Evolutionary conservation across 306 rosid genomes (phyloP), one percentile per base, ranked within the genome.

Genomic region (Prunus salicina): DNA sequence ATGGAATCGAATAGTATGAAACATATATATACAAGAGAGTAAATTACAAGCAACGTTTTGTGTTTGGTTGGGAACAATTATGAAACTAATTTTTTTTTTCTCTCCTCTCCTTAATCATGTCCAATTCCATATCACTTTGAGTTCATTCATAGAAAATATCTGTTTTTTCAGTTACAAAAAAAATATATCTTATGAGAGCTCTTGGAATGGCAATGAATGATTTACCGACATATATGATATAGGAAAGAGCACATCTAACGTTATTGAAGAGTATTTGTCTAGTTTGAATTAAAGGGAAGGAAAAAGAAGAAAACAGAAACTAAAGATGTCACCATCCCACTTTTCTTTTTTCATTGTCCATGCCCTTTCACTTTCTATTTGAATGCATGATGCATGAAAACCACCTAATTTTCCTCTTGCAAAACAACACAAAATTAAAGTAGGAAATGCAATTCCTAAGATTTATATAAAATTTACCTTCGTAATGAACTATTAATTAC

Each of bases 241-340:
- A 52, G 57, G 57, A 52, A 52, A 52, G 57, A 18, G n/a, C 19
- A 52, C 2, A 7, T 52, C 22, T 56, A 56, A 56, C 62, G 62
- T 56, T 56, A 55, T 55, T 55, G 27, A 55, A n/a, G 43, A 7
- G 43, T 38, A 6, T 38, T 38, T 38, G 57, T 45, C 32, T 45
- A n/a, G 19, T n/a, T 71, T 55, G 76, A 34, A 72, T 72, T 30
- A 56, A 72, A 56, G 53, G 38, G 8, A 55, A 72, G 57, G 51
- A 34, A 56, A 72, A 32, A 13, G 55, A 55, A 72, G 57, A 49
- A 34, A 56, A 72, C n/a, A 13, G 34, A 52, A 16, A n/a, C 62
- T 51, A 27, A 50, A 53, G 30, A 55, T 30, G 25, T 72, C 60
- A 32, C 19, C 16, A 19, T 55, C 49, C 65, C 65, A n/a, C 18